These are phyloP conservation scores for Zea luxurians DNA, from an alignment of 176 grass and related monocot species.

Conservation along the genomic window DNA sequence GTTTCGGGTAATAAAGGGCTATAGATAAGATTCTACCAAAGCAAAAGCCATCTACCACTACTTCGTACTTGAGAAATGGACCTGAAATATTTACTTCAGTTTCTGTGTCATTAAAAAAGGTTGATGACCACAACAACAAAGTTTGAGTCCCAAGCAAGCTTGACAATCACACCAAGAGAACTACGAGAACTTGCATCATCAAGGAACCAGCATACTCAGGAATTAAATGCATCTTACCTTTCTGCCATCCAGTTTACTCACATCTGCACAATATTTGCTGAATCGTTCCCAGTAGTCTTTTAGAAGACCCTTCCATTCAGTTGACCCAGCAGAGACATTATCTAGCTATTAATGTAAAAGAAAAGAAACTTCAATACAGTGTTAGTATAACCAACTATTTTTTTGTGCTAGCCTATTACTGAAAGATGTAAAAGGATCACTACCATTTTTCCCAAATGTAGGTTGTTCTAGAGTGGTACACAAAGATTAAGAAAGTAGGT, in stretches of 20 bases:
- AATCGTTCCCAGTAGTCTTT: conserved; percentile 88
- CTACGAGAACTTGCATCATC: background rate
- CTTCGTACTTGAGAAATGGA: conserved; percentile 3
- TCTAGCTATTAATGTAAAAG: conserved; percentile 66
- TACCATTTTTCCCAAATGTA: background rate
- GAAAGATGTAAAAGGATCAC: conserved; percentile 9
- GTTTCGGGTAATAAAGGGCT: background rate
- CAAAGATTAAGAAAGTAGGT: background rate
- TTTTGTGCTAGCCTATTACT: background rate
- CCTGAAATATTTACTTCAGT: background rate
- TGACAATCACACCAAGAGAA: background rate
- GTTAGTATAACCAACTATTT: conserved; percentile 26
- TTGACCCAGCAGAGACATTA: conserved; percentile 88
- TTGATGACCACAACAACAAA: background rate
- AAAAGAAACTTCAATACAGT: conserved; percentile 34
- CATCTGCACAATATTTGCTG: conserved; percentile 74
- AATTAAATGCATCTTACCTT: conserved; percentile 53
- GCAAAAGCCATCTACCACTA: background rate
- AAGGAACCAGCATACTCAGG: background rate
- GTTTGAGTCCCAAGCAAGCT: background rate
- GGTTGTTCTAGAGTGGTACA: background rate
- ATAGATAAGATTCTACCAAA: background rate
- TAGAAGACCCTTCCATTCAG: conserved; percentile 90
- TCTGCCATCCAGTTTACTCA: conserved; percentile 56
- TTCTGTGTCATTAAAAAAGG: background rate